phyloP scores from a whole-genome alignment of 352 stramenopile species.

The Phytophthora pluvialis region DNA sequence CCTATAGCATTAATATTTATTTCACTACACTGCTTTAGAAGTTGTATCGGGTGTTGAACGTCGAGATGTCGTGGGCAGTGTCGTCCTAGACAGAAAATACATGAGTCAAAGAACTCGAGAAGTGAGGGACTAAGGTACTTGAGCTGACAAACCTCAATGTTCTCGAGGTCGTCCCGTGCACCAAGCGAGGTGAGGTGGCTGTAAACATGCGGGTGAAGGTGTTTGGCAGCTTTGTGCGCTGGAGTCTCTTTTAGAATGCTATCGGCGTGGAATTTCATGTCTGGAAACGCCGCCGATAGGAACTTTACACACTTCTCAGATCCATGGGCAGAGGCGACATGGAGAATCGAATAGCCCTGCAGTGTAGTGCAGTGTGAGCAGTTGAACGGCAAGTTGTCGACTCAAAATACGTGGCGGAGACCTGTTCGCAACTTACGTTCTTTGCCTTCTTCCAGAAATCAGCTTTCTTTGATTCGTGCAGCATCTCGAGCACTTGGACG shows the following conservation, averaged over 20 bases:
- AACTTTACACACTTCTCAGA: conserved; percentile 60
- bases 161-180: conserved; percentile 57
- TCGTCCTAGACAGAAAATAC: conserved; percentile 35
- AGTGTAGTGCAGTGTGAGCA: background rate
- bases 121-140: background rate
- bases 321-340: conserved; percentile 57
- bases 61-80: conserved; percentile 37
- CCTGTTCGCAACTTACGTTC: conserved; percentile 39
- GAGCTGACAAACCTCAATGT: conserved; percentile 49
- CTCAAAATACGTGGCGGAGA: background rate
- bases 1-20: conserved; percentile 24
- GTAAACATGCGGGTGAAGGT: conserved; percentile 54
- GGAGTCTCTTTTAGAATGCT: conserved; percentile 56
- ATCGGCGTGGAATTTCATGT: conserved; percentile 47
- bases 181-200: conserved; percentile 40
- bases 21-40: conserved; percentile 28
- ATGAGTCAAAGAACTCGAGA: background rate
- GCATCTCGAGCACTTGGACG: conserved; percentile 50
- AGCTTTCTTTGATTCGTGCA: conserved; percentile 46
- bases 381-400: background rate
- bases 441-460: conserved; percentile 55
- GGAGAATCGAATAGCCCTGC: conserved; percentile 62
- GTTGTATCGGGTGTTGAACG: conserved; percentile 40
- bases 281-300: conserved; percentile 42
- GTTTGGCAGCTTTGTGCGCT: conserved; percentile 65